These are phyloP conservation scores for Pseudogymnoascus sp. DNA, from an alignment of 2,329 filamentous ascomycete species.

Conservation along the genomic window DNA sequence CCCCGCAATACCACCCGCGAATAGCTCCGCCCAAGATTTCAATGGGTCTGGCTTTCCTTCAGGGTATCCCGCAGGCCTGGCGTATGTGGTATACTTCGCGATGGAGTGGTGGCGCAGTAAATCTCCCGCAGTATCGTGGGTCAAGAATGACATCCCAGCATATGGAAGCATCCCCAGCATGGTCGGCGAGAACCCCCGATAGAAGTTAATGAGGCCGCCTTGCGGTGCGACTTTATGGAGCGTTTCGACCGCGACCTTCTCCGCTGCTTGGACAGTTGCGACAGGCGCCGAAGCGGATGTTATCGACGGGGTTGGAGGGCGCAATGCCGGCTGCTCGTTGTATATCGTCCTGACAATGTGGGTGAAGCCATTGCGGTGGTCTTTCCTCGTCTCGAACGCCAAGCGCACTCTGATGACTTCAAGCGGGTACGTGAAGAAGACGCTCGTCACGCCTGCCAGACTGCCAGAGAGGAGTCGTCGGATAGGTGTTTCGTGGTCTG, in stretches of 20 bases:
- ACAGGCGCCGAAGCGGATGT: slow-evolving; percentile 19
- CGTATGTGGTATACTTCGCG: slow-evolving; percentile 65
- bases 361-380: slow-evolving; percentile 59
- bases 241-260: slow-evolving; percentile 31
- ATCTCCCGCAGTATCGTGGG: slow-evolving; percentile 85
- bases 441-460: slow-evolving; percentile 74
- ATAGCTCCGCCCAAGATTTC: slow-evolving; percentile 77
- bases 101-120: slow-evolving; percentile 62
- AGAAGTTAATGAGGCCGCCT: slow-evolving; percentile 79
- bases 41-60: slow-evolving; percentile 60
- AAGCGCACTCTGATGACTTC: slow-evolving; percentile 88
- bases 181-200: slow-evolving; percentile 85
- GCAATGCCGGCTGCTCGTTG: slow-evolving; percentile 48
- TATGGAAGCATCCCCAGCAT: slow-evolving; percentile 94
- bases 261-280: slow-evolving; percentile 34
- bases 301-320: slow-evolving; percentile 28
- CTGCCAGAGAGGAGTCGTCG: slow-evolving; percentile 67
- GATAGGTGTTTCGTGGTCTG: slow-evolving; percentile 67
- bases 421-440: slow-evolving; percentile 92
- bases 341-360: slow-evolving; percentile 83
- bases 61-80: slow-evolving; percentile 45
- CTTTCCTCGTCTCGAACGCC: slow-evolving; percentile 82
- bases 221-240: slow-evolving; percentile 48
- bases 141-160: slow-evolving; percentile 89
- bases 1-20: slow-evolving; percentile 76